Percentiles rank a stretch among this genome's conserved stretches.
Evolutionary conservation across 257 asterid species (phyloP).

Genomic region (Nemophila menziesii): DNA sequence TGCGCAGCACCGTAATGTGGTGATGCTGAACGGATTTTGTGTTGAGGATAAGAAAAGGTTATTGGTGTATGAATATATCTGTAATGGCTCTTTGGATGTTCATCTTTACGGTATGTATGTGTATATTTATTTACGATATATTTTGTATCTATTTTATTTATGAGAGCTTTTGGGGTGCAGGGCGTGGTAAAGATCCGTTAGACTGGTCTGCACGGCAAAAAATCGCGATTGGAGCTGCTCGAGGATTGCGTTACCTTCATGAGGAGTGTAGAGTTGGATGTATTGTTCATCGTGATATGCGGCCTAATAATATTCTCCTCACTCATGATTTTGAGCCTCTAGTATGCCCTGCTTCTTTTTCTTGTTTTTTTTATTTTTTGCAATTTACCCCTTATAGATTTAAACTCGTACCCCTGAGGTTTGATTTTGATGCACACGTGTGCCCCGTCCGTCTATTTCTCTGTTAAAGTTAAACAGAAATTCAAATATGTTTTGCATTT

Average conservation of each 20-base stretch:
- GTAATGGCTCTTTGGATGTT: conserved; percentile 80
- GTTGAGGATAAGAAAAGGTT: conserved; percentile 59
- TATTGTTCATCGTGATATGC: conserved; percentile 81
- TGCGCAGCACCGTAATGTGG: conserved; percentile 93
- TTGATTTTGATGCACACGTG: too few species aligned
- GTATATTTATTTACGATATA: not conserved
- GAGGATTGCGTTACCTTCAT: conserved; percentile 85
- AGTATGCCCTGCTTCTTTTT: conserved; percentile 24
- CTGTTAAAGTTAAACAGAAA: too few species aligned
- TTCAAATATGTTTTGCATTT: too few species aligned
- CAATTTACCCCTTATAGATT: too few species aligned
- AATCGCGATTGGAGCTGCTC: conserved; percentile 79
- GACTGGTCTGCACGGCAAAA: conserved; percentile 68
- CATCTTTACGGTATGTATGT: conserved; percentile 63
- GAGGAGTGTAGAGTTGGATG: conserved; percentile 97
- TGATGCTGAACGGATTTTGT: conserved; percentile 80
- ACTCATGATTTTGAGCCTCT: conserved; percentile 93
- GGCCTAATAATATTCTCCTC: conserved; percentile 90
- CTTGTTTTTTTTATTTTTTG: not conserved
- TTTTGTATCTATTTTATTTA: not conserved
- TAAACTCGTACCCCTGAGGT: too few species aligned
- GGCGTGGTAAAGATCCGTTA: conserved; percentile 28
- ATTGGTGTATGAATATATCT: conserved; percentile 75
- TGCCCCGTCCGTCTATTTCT: too few species aligned
- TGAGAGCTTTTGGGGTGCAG: conserved; percentile 17